Evolutionary conservation across 352 stramenopile genomes (phyloP).

Genomic region (Pythium pectinolyticum): DNA sequence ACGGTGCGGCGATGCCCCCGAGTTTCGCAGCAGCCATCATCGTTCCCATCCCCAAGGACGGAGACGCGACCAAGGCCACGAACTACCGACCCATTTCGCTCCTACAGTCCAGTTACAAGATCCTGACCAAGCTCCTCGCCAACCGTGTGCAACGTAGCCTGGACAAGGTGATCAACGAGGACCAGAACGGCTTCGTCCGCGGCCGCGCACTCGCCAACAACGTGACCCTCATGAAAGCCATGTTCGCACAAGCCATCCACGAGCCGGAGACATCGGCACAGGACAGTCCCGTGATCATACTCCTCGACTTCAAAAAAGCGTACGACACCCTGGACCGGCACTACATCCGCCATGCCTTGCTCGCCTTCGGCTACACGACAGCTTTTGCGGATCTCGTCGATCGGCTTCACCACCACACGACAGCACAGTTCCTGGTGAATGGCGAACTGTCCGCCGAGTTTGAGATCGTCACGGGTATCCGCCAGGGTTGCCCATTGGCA

Average conservation of each 20-base stretch:
- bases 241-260: no score
- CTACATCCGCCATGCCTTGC: background rate
- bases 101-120: slow-evolving; percentile 32
- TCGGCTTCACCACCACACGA: background rate
- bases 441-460: background rate
- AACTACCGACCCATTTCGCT: slow-evolving; percentile 31
- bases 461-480: background rate
- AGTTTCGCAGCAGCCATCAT: slow-evolving; percentile 12
- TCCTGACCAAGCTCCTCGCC: slow-evolving; percentile 22
- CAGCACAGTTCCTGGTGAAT: background rate
- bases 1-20: background rate
- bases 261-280: no score
- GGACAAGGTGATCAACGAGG: slow-evolving; percentile 2
- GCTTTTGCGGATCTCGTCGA: background rate
- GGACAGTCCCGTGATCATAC: no score
- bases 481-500: background rate
- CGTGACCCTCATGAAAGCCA: no score
- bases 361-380: background rate
- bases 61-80: slow-evolving; percentile 17
- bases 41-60: slow-evolving; percentile 27
- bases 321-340: background rate
- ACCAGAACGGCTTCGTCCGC: slow-evolving; percentile 32
- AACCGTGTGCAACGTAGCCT: slow-evolving; percentile 5
- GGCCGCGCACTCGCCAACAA: slow-evolving; percentile 1
- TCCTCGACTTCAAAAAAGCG: background rate